Conservation (phyloP, 345 rosid species). For the Cardamine chenopodiifolia region DNA sequence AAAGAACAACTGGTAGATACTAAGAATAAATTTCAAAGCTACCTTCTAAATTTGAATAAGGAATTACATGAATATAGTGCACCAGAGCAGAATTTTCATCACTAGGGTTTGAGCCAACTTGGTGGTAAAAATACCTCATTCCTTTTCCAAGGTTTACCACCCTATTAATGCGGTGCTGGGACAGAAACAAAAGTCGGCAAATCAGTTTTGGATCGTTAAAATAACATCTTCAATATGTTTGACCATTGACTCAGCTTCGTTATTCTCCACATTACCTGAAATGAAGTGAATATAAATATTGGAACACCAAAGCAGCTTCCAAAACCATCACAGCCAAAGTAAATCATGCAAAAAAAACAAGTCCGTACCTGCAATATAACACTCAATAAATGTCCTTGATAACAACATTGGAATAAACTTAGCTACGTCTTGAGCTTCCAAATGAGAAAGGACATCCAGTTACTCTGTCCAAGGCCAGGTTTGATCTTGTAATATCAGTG, state of each 20-base stretch:
- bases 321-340: constrained; percentile 3
- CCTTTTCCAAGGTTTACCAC: constrained; percentile 73
- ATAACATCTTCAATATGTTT: constrained; percentile 63
- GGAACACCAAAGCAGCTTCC: constrained; percentile 18
- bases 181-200: constrained; percentile 72
- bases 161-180: constrained; percentile 80
- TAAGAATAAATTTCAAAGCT: not conserved
- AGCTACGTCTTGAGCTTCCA: constrained; percentile 69
- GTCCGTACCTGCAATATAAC: constrained; percentile 72
- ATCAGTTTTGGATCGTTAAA: constrained; percentile 58
- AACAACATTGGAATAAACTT: constrained; percentile 74
- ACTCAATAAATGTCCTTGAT: constrained; percentile 75
- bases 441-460: constrained; percentile 64
- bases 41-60: constrained; percentile 8
- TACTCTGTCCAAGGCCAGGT: constrained; percentile 79
- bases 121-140: constrained; percentile 55
- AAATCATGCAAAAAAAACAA: not conserved
- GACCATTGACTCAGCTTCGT: constrained; percentile 73
- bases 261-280: constrained; percentile 72
- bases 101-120: constrained; percentile 72
- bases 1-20: not conserved
- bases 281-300: constrained; percentile 15
- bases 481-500: constrained; percentile 64
- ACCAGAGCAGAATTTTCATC: constrained; percentile 84
- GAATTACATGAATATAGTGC: constrained; percentile 84